Base-by-base conservation (phyloP, 345 rosid species). In the Pistacia atlantica region DNA sequence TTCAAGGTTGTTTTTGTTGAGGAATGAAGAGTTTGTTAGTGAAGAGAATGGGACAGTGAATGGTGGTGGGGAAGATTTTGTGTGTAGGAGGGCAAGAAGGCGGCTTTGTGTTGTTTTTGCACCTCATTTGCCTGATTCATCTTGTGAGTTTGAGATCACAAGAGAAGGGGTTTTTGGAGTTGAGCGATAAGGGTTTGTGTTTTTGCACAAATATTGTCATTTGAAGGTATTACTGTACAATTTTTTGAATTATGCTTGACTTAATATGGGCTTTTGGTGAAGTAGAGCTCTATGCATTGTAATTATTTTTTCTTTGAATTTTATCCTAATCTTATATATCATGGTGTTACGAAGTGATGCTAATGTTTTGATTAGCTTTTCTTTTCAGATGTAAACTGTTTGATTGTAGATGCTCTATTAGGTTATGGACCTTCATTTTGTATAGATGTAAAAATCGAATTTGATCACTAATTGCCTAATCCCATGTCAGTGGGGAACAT, bases 1-100 rank as follows among this genome's bases (percentile, higher is more conserved):
- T 79, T 92, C 95, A 1, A 91, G 98, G 87, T 49, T 92, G 67
- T 92, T 94, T 69, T 82, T 92, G 38, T 83, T 94, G 3, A 79
- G 84, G 55, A 76, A 85, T 14, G 90, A 90, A 67, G 89, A 85
- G 64, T 72, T 25, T 79, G 60, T 71, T 25, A 55, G 52, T 25
- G 67, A 74, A 73, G 81, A 68, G 67, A 75, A 60, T 14, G 82
- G 35, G 8, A 49, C 69, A 38, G 71, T 58, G 7, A 79, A 77
- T 17, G 82, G 75, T 18, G 71, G 17, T 4, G 72, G 75, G 74
- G 42, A 49, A 45, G 81, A 76, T 71, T 79, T n/a, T 72, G 63
- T 76, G 63, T 55, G 68, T 18, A 73, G 73, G 33, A 72, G 73
- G 77, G 81, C 83, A 22, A 80, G 67, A 76, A 87, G 96, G 82